Base-by-base conservation (phyloP, 139 green algal genomes). In the Asterochloris erici region DNA sequence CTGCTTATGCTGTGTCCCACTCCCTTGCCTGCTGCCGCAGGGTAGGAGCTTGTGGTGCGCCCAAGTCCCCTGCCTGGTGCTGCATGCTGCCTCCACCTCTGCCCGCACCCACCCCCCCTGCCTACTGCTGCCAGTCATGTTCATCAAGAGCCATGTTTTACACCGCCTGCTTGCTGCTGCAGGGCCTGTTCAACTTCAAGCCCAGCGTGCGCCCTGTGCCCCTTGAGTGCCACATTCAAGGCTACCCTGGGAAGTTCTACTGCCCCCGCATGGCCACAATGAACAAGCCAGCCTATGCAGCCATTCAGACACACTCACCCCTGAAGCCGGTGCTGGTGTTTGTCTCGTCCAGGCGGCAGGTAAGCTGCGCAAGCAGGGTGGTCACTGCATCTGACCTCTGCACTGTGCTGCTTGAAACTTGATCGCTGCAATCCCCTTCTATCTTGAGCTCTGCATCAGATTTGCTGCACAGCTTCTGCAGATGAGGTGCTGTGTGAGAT, bases 121-220 rank as follows among this genome's bases (percentile, higher is more conserved):
- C 38, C 38, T 6, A 6, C 38, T 54, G 38, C 38, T 54, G 38
- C 38, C 38, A 6, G 38, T 6, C 38, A 54, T 54, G 38, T 54
- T 6, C 38, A 54, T 54, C 38, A 54, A 54, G 38, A 54, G 38
- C 6, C 38, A 54, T 54, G 38, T 54, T n/a, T 2, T 6, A 54
- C 4, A 54, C 38, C 10, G 74, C 16, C 79, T 77, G 79, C 21
- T 79, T 54, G 38, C 38, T 21, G 38, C 9, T 87, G 78, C 84
- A 90, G 75, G 96, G 95, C 11, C 92, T 99, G 28, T 99, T 98
- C 94, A 98, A 98, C 89, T 99, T 99, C 93, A 97, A 96, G 84
- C 96, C 96, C 75, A 93, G 83, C 71, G 96, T 98, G 78, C 87
- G 96, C 11, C 96, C 96, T 1, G 94, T 99, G 77, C 96, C 96